phyloP scores from a whole-genome alignment of 768 basidiomycete genomes.

The Amyloporia xantha region DNA sequence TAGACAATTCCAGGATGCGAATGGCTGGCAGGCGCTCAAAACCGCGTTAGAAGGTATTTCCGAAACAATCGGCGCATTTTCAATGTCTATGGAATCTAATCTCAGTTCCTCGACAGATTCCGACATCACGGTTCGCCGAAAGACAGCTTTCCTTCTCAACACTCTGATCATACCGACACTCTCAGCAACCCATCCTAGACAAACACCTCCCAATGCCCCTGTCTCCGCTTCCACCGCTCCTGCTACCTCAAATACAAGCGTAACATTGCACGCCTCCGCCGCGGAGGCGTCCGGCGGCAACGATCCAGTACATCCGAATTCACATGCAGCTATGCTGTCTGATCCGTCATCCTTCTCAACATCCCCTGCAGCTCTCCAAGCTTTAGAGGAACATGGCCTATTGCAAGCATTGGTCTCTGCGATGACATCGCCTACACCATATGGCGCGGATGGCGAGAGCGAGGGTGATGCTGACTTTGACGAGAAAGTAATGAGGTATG shows the following conservation, averaged over 20 bases:
- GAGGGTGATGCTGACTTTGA: conserved; percentile 58
- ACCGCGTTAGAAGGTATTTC: conserved; percentile 61
- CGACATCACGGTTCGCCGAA: conserved; percentile 69
- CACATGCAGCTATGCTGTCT: conserved; percentile 57
- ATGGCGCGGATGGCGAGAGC: conserved; percentile 61
- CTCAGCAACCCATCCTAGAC: conserved; percentile 1
- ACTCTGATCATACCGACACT: conserved; percentile 51
- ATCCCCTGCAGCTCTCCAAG: conserved; percentile 39
- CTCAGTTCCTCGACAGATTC: no score
- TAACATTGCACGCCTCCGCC: conserved; percentile 15
- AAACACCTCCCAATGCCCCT: not conserved
- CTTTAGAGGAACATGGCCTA: conserved; percentile 40
- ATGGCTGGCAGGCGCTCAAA: conserved; percentile 62
- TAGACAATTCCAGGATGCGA: conserved; percentile 36
- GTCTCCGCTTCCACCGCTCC: not conserved
- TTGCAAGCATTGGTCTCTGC: conserved; percentile 45
- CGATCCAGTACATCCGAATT: conserved; percentile 58
- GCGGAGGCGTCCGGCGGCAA: conserved; percentile 10
- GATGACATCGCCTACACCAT: conserved; percentile 50
- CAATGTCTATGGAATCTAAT: no score
- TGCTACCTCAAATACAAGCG: not conserved
- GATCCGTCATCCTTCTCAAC: conserved; percentile 52
- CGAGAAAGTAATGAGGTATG: conserved; percentile 55
- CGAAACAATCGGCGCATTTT: no score
- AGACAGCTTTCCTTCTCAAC: conserved; percentile 71